Conservation (phyloP, 306 rosid species). For the Corylus americana region DNA sequence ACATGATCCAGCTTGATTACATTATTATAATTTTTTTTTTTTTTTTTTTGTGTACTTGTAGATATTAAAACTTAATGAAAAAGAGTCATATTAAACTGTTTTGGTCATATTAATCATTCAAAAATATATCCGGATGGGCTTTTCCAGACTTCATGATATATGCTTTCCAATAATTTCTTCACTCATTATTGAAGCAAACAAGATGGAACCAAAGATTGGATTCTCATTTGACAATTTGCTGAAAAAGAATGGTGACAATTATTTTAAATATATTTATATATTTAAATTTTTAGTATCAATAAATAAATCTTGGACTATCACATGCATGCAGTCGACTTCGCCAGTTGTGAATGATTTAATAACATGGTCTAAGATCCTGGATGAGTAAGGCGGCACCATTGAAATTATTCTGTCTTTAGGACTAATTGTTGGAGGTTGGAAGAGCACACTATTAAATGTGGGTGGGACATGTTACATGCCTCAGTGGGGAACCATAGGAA, state of each 20-base stretch:
- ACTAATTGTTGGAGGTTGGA: slow-evolving; percentile 10
- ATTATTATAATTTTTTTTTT: too few species aligned
- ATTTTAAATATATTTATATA: not conserved
- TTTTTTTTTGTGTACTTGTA: too few species aligned
- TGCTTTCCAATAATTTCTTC: not conserved
- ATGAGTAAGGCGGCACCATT: slow-evolving; percentile 2
- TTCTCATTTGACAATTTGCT: not conserved
- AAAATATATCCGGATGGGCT: not conserved
- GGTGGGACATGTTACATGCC: slow-evolving; percentile 53
- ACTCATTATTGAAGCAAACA: not conserved
- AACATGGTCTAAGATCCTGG: slow-evolving; percentile 18
- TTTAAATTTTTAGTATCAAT: too few species aligned
- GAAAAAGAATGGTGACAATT: slow-evolving; percentile 1
- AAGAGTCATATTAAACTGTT: not conserved
- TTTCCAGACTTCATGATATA: not conserved
- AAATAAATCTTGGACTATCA: too few species aligned
- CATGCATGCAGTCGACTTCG: too few species aligned
- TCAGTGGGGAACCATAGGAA: slow-evolving; percentile 65
- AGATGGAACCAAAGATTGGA: not conserved
- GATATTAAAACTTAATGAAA: not conserved
- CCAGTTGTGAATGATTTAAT: not conserved
- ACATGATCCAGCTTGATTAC: too few species aligned
- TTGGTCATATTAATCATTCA: not conserved
- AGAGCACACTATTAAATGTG: slow-evolving; percentile 11
- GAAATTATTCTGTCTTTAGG: slow-evolving; percentile 25